A percentile compares a stretch with the other conserved stretches of the same genome.
These are phyloP conservation scores for Diaporthe amygdali DNA, from an alignment of 2,329 filamentous ascomycete species.

Conservation along the genomic window DNA sequence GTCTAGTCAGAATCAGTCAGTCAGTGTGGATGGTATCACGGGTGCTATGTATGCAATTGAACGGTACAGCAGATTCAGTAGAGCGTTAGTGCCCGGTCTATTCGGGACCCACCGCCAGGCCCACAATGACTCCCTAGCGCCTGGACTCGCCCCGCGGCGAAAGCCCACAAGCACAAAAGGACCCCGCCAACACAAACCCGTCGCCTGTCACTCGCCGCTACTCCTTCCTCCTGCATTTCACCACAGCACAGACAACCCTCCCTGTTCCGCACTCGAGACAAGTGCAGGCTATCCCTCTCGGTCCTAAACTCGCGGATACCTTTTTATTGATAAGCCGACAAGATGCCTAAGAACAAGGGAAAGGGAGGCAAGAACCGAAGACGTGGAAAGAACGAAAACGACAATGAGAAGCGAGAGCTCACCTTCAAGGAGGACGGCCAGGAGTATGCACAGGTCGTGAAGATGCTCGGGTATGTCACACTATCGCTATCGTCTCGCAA, in stretches of 20 bases:
- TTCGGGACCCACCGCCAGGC: background rate
- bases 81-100: background rate
- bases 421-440: conserved; percentile 84
- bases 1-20: background rate
- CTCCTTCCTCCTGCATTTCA: background rate
- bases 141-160: conserved; percentile 14
- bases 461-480: conserved; percentile 77
- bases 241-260: conserved; percentile 35
- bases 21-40: background rate
- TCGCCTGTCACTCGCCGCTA: conserved; percentile 17
- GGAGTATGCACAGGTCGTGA: conserved; percentile 74
- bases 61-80: background rate
- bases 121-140: conserved; percentile 13
- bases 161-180: conserved; percentile 25
- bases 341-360: conserved; percentile 29
- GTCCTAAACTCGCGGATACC: background rate
- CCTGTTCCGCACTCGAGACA: background rate
- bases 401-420: conserved; percentile 82
- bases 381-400: conserved; percentile 74
- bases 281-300: conserved; percentile 64
- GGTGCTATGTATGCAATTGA: conserved; percentile 3
- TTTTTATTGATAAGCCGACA: background rate
- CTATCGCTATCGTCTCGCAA: background rate
- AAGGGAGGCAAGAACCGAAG: conserved; percentile 29
- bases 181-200: conserved; percentile 24